phyloP scores from a whole-genome alignment of 2,329 filamentous ascomycete species.

The Fusarium proliferatum region DNA sequence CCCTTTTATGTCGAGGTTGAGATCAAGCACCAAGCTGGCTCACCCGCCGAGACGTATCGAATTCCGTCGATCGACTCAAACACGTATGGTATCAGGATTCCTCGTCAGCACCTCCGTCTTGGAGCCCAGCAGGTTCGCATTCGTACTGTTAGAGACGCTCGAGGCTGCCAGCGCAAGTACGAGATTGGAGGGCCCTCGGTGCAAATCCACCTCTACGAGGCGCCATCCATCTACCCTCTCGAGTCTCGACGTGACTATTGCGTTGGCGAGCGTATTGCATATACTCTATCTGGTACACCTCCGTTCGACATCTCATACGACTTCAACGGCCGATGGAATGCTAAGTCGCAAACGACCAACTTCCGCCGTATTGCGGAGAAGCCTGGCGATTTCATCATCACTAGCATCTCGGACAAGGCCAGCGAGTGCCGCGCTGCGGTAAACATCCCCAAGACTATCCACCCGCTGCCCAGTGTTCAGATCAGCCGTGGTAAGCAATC shows the following conservation, averaged over 20 bases:
- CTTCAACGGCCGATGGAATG: conserved; percentile 85
- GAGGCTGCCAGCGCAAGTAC: conserved; percentile 85
- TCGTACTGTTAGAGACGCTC: conserved; percentile 86
- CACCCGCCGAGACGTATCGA: conserved; percentile 81
- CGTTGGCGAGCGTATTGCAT: conserved; percentile 93
- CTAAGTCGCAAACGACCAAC: conserved; percentile 79
- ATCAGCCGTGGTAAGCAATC: conserved; percentile 86
- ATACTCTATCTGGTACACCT: conserved; percentile 88
- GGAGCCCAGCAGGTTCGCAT: conserved; percentile 92
- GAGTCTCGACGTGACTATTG: conserved; percentile 91
- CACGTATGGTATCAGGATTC: conserved; percentile 83
- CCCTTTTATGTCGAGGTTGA: conserved; percentile 93
- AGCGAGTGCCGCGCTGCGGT: conserved; percentile 87
- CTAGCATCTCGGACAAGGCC: conserved; percentile 85
- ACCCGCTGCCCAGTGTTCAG: conserved; percentile 90
- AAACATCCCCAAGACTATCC: conserved; percentile 83
- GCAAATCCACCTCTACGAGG: conserved; percentile 91
- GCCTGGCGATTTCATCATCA: conserved; percentile 89
- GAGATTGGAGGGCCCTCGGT: conserved; percentile 79
- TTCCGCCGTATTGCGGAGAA: conserved; percentile 95
- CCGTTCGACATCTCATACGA: conserved; percentile 95
- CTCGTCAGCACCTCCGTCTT: conserved; percentile 83
- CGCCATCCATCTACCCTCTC: conserved; percentile 88
- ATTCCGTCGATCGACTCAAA: conserved; percentile 82
- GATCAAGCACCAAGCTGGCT: conserved; percentile 88